Conservation (phyloP, 225 moss, liverwort and hornwort species). For the Anthoceros angustus region DNA sequence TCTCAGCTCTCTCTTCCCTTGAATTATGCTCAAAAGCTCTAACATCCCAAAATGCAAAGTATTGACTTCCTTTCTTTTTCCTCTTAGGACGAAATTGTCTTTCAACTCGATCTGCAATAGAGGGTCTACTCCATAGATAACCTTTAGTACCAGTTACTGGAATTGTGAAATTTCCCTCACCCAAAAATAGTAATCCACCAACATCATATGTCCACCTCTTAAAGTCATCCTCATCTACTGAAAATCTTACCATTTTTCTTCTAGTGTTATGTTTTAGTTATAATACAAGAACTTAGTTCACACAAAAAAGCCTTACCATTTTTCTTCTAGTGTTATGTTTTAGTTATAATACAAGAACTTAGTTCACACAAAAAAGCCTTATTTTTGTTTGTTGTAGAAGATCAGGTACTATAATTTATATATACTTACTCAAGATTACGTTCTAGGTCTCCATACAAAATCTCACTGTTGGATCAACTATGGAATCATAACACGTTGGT, state of each 20-base stretch:
- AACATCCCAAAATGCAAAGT: constrained; percentile 3
- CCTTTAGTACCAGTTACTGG: background rate
- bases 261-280: too few relatives aligned
- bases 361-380: too few relatives aligned
- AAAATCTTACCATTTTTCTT: background rate
- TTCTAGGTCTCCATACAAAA: too few relatives aligned
- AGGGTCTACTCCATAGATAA: background rate
- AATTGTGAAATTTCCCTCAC: constrained; percentile 2
- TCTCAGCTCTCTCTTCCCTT: background rate
- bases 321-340: background rate
- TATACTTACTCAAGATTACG: too few relatives aligned
- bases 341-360: too few relatives aligned
- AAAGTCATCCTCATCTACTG: constrained; percentile 3
- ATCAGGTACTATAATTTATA: too few relatives aligned
- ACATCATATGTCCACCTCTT: background rate
- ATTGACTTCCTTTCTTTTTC: background rate
- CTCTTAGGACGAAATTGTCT: constrained; percentile 4
- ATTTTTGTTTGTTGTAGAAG: too few relatives aligned
- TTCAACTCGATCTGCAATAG: background rate
- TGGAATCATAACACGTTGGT: too few relatives aligned
- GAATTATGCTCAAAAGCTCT: background rate
- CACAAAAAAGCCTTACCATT: background rate
- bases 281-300: too few relatives aligned
- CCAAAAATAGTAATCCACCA: background rate
- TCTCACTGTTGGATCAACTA: too few relatives aligned